Base-by-base conservation (phyloP, 345 rosid genomes). In the Camelina neglecta region DNA sequence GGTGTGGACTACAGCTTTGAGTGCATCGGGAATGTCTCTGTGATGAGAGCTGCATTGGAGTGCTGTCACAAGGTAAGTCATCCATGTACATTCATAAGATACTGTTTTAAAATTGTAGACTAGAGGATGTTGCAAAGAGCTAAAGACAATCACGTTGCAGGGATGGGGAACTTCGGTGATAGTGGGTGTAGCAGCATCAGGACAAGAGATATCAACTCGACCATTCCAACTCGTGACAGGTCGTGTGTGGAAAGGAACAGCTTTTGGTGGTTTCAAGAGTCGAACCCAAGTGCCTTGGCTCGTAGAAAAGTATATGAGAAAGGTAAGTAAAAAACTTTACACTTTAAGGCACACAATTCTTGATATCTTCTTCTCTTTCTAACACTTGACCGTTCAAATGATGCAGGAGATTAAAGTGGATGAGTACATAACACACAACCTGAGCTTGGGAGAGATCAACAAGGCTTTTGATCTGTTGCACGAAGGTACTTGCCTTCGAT, bases 171-270 rank as follows among this genome's bases (percentile, higher is more conserved):
- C 97, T 42, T 89, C 99, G 0, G 97, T 95, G 24, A 92, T 95
- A 51, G 93, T 95, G 33, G 99, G 99, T 45, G 99, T 95, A 54
- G 99, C 99, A 13, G 99, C 94, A 82, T 92, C 98, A 38, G 99
- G 99, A 63, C 98, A 95, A 82, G 99, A 95, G 84, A 90, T 95
- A 62, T 82, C 90, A 38, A 95, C 99, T 20, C 91, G 98, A 24
- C 99, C 99, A 9, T 95, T 95, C 86, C 97, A 95, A 84, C 84
- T 95, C 69, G 99, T 95, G 78, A 96, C 98, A 3, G 99, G 99
- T 5, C 99, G 99, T 71, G 99, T 96, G 12, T 96, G 97, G 99
- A 96, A 91, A 85, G 99, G 99, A 83, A 93, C 97, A 69, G 99
- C 97, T 55, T 96, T 96, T 76, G 99, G 99, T 61, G 99, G 98